Evolutionary conservation across 2,329 filamentous ascomycete genomes (phyloP).

Genomic region (Nigrograna mackinnonii): DNA sequence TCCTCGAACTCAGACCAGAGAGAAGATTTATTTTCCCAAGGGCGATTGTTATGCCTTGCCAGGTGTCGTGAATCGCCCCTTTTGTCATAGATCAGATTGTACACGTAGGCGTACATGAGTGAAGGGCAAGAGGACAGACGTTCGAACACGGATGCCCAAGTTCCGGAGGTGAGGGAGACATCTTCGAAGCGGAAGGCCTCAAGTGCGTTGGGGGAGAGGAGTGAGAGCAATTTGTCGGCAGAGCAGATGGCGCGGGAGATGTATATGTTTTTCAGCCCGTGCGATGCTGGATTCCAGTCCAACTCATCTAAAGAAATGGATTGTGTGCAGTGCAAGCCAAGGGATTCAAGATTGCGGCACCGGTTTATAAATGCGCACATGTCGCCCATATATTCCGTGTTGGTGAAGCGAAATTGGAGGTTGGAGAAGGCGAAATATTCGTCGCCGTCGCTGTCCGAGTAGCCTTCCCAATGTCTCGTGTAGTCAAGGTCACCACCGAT

Average conservation of each 20-base stretch:
- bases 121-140: neutral
- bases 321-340: conserved; percentile 7
- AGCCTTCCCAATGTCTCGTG: neutral
- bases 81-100: neutral
- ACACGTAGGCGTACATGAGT: neutral
- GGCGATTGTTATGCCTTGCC: neutral
- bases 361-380: conserved; percentile 6
- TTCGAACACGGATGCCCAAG: neutral
- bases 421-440: conserved; percentile 7
- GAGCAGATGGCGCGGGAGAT: neutral
- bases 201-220: neutral
- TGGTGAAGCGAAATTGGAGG: conserved; percentile 6
- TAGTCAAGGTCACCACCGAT: conserved; percentile 3
- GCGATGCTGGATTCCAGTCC: conserved; percentile 2
- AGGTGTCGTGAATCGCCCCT: neutral
- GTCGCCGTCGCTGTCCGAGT: conserved; percentile 3
- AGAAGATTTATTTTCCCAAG: neutral
- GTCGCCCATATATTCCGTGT: conserved; percentile 3
- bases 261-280: conserved; percentile 1
- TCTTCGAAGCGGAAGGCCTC: neutral
- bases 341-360: conserved; percentile 10
- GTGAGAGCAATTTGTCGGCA: conserved; percentile 1
- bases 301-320: conserved; percentile 4
- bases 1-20: neutral
- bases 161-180: neutral